Conservation (phyloP, 495 filamentous ascomycete species). For the Penicillium malachiteum region DNA sequence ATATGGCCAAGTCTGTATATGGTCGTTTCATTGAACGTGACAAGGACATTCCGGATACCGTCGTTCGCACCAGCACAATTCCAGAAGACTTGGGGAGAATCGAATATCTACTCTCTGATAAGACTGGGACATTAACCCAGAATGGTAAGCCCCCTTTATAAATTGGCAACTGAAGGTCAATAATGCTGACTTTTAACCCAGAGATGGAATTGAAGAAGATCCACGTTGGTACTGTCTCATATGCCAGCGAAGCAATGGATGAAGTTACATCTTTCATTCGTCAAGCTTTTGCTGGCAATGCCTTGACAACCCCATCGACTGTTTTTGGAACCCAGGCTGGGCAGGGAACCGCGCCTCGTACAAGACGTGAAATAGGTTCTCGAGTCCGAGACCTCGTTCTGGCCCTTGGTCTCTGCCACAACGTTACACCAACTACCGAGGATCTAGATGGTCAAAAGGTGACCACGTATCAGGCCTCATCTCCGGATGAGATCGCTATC, state of each 20-base stretch:
- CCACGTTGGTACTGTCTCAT: constrained; percentile 96
- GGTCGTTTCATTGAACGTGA: constrained; percentile 94
- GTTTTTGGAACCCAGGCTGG: constrained; percentile 56
- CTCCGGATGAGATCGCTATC: constrained; percentile 97
- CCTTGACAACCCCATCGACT: constrained; percentile 73
- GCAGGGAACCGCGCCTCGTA: constrained; percentile 67
- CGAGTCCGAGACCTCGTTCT: constrained; percentile 88
- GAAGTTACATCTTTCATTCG: constrained; percentile 84
- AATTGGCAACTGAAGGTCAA: constrained; percentile 1
- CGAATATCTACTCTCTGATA: constrained; percentile 95
- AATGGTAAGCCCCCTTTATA: constrained; percentile 54
- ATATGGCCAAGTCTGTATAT: constrained; percentile 96
- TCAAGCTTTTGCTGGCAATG: constrained; percentile 68
- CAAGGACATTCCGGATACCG: constrained; percentile 81
- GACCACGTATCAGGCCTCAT: constrained; percentile 92
- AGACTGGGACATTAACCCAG: constrained; percentile 95
- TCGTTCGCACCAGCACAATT: constrained; percentile 95
- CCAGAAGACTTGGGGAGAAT: constrained; percentile 95
- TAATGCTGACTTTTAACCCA: constrained; percentile 20
- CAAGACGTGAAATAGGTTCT: constrained; percentile 86
- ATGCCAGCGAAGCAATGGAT: constrained; percentile 98
- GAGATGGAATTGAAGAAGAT: constrained; percentile 99
- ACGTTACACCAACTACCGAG: constrained; percentile 90
- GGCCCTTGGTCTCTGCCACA: constrained; percentile 92
- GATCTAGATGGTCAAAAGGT: constrained; percentile 74